Conservation (phyloP, 2,329 filamentous ascomycete genomes). For the Colletotrichum filicis region DNA sequence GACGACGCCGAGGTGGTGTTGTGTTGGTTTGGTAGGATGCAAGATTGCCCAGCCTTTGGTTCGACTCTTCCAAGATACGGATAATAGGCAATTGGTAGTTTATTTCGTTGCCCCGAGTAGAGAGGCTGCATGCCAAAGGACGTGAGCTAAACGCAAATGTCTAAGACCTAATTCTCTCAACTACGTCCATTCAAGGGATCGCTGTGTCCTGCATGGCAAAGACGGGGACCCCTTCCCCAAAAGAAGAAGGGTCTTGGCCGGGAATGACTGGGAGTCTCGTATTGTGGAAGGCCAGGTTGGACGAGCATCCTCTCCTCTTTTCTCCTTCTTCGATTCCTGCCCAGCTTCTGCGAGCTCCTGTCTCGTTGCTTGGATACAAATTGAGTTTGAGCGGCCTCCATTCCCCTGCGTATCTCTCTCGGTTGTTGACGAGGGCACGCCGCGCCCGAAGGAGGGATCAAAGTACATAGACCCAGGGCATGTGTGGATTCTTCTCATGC, state of each 20-base stretch:
- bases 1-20: not conserved
- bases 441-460: not conserved
- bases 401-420: not conserved
- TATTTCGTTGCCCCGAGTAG: not conserved
- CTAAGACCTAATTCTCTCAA: not conserved
- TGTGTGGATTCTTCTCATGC: constrained; percentile 1
- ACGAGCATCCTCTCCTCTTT: not conserved
- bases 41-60: not conserved
- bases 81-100: not conserved
- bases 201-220: not conserved
- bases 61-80: not conserved
- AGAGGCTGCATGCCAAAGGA: not conserved
- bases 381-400: constrained; percentile 7
- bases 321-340: not conserved
- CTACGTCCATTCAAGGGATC: not conserved
- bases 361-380: not conserved
- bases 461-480: not conserved
- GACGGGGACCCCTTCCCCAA: not conserved
- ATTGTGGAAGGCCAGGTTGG: not conserved
- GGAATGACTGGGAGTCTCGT: not conserved
- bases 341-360: not conserved
- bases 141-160: not conserved
- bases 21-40: too few species aligned
- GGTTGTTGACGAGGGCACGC: not conserved
- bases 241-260: not conserved